phyloP scores from a whole-genome alignment of 768 basidiomycete species.

The Lactifluus subvellereus region DNA sequence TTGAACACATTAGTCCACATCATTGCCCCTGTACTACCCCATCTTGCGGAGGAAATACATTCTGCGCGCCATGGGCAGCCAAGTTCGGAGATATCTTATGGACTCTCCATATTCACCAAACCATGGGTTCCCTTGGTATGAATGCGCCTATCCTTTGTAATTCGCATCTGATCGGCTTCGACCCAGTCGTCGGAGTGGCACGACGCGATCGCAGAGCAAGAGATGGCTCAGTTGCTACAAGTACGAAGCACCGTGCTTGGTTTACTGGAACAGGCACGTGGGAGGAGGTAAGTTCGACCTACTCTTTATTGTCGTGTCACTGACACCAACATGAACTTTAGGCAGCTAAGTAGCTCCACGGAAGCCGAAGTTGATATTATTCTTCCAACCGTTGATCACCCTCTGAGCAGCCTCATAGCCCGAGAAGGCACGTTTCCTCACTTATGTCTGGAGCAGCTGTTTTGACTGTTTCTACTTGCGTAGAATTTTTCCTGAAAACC shows the following conservation, averaged over 20 bases:
- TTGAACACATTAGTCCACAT: constrained; percentile 61
- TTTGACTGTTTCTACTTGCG: background rate
- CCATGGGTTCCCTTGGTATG: constrained; percentile 68
- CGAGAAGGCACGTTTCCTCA: constrained; percentile 34
- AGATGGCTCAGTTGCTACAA: constrained; percentile 59
- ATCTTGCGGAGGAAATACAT: constrained; percentile 86
- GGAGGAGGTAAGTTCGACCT: constrained; percentile 53
- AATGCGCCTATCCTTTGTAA: constrained; percentile 1
- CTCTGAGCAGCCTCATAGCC: constrained; percentile 34
- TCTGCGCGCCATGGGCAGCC: constrained; percentile 28
- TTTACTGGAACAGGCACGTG: constrained; percentile 71
- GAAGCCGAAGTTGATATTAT: constrained; percentile 71
- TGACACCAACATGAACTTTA: constrained; percentile 29
- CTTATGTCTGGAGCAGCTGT: constrained; percentile 1
- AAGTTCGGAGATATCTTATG: constrained; percentile 26
- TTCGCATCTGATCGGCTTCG: background rate
- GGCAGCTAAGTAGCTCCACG: constrained; percentile 66
- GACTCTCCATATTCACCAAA: constrained; percentile 60
- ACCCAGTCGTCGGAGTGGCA: constrained; percentile 56
- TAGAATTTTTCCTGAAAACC: constrained; percentile 60
- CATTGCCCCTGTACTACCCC: constrained; percentile 82
- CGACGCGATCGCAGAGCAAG: constrained; percentile 46
- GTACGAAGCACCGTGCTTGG: constrained; percentile 57
- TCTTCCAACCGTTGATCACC: constrained; percentile 36
- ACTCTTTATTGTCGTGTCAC: background rate